These are phyloP conservation scores for Pleurotus platypus DNA, from an alignment of 768 basidiomycete genomes.

Conservation along the genomic window DNA sequence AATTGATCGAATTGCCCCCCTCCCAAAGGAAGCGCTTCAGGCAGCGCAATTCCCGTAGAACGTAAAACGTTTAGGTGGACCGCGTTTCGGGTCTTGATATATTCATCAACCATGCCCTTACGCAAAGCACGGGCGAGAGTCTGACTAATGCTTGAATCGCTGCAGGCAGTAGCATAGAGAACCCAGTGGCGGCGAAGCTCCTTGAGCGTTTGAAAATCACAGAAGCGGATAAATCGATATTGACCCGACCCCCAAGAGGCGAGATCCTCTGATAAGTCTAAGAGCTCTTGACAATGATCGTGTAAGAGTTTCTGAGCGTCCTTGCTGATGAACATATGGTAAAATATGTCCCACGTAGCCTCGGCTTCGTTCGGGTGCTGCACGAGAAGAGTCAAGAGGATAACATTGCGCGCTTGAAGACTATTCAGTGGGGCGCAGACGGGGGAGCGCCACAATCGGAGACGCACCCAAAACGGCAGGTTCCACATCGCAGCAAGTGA, in stretches of 20 bases:
- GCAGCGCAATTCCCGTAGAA: not conserved
- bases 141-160: not conserved
- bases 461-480: slow-evolving; percentile 30
- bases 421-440: not conserved
- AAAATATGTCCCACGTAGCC: slow-evolving; percentile 32
- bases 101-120: not conserved
- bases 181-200: slow-evolving; percentile 28
- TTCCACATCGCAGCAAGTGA: slow-evolving; percentile 37
- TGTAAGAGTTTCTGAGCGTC: slow-evolving; percentile 18
- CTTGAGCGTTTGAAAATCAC: slow-evolving; percentile 23
- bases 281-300: slow-evolving; percentile 26
- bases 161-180: slow-evolving; percentile 17
- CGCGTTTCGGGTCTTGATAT: not conserved
- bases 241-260: slow-evolving; percentile 22
- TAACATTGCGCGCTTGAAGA: slow-evolving; percentile 30
- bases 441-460: not conserved
- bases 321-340: slow-evolving; percentile 29
- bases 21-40: not conserved
- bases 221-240: slow-evolving; percentile 27
- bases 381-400: slow-evolving; percentile 28
- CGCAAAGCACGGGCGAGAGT: not conserved
- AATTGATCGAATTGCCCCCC: slow-evolving; percentile 13
- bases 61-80: not conserved
- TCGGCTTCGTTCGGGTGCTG: slow-evolving; percentile 15
- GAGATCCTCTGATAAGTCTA: slow-evolving; percentile 15